Evolutionary conservation across 345 rosid genomes (phyloP).

Genomic region (Melastoma malabathricum): DNA sequence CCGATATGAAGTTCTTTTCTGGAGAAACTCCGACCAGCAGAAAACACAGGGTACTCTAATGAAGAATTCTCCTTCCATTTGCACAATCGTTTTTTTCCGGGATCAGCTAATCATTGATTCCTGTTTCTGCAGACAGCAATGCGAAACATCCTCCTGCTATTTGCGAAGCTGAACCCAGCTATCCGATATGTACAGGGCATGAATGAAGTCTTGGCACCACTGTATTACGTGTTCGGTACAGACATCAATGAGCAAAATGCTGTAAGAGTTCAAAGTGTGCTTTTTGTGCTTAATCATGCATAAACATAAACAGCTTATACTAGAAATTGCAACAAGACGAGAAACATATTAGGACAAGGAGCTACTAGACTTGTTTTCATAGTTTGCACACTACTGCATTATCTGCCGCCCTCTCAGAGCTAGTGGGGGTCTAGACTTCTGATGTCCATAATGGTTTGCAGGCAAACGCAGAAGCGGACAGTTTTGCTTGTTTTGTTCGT

Average conservation of each 20-base stretch:
- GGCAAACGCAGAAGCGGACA: conserved; percentile 60
- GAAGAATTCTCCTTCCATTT: not conserved
- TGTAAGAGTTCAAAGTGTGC: conserved; percentile 21
- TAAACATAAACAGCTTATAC: too few relatives aligned
- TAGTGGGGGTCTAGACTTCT: not conserved
- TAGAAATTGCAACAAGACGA: too few relatives aligned
- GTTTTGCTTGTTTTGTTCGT: conserved; percentile 4
- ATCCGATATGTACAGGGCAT: conserved; percentile 72
- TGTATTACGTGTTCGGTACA: conserved; percentile 44
- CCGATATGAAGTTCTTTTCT: conserved; percentile 55
- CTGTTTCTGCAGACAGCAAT: conserved; percentile 38
- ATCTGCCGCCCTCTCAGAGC: not conserved
- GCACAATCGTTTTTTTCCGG: not conserved
- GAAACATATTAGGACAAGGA: too few relatives aligned
- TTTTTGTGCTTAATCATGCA: too few relatives aligned
- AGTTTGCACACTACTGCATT: too few relatives aligned
- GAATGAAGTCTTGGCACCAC: conserved; percentile 72
- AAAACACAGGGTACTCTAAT: conserved; percentile 33
- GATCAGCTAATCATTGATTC: not conserved
- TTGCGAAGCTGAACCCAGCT: conserved; percentile 63
- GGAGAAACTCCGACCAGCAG: conserved; percentile 41
- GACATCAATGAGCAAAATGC: conserved; percentile 41
- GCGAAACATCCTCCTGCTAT: conserved; percentile 55
- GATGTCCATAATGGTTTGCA: conserved; percentile 7
- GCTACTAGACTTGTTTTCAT: too few relatives aligned